Conservation (phyloP, 257 asterid species). For the Cynanchum wilfordii region DNA sequence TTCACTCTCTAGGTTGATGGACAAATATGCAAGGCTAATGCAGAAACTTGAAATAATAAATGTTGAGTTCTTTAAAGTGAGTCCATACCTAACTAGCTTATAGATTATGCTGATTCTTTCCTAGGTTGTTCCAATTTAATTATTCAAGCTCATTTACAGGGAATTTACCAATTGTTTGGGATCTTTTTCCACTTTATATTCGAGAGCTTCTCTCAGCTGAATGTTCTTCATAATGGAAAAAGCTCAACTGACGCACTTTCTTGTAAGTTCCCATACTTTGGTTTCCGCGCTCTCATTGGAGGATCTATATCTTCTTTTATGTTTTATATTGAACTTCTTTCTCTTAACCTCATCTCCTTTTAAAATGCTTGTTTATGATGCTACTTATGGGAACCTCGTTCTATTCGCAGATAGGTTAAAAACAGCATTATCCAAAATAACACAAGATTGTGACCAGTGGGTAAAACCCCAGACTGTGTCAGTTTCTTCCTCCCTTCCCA, state of each 20-base stretch:
- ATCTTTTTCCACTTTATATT: constrained; percentile 79
- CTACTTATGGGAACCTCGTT: constrained; percentile 23
- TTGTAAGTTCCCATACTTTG: constrained; percentile 46
- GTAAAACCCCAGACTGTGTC: constrained; percentile 55
- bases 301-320: not conserved
- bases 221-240: constrained; percentile 58
- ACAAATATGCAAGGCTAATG: constrained; percentile 95
- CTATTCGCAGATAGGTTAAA: constrained; percentile 69
- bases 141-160: constrained; percentile 46
- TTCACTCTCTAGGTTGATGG: constrained; percentile 67
- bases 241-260: constrained; percentile 45
- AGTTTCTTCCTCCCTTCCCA: constrained; percentile 50
- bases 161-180: constrained; percentile 87
- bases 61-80: constrained; percentile 88
- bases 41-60: constrained; percentile 90
- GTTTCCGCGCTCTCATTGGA: constrained; percentile 2
- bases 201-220: constrained; percentile 68
- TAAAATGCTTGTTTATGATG: constrained; percentile 14
- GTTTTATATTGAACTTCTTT: constrained; percentile 8
- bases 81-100: constrained; percentile 20
- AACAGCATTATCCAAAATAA: constrained; percentile 72
- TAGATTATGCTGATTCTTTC: constrained; percentile 14
- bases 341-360: not conserved
- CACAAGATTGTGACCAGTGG: constrained; percentile 95
- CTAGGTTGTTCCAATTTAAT: constrained; percentile 12